Evolutionary conservation across 1,284 basidiomycete species (phyloP).

Genomic region (Sphagnurus paluster): DNA sequence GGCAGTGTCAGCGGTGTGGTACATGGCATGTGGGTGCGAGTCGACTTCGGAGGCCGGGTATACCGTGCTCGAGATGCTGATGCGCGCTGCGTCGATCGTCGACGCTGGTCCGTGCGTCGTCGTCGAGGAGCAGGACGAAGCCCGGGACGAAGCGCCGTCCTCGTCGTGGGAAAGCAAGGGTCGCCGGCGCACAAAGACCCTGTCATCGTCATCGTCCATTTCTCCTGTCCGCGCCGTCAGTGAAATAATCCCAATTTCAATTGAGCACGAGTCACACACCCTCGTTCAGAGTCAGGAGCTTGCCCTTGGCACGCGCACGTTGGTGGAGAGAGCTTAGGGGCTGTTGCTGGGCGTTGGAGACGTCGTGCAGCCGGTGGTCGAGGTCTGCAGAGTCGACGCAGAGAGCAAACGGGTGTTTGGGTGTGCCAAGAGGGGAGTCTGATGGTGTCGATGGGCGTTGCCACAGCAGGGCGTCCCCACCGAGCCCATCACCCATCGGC

Average conservation of each 20-base stretch:
- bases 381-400: conserved; percentile 12
- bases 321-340: conserved; percentile 16
- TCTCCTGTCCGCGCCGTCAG: conserved; percentile 13
- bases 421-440: conserved; percentile 20
- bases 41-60: conserved; percentile 35
- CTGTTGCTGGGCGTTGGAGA: conserved; percentile 3
- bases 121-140: conserved; percentile 25
- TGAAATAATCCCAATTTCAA: background rate
- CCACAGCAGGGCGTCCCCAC: background rate
- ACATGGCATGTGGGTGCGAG: conserved; percentile 33
- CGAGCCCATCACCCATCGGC: conserved; percentile 8
- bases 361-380: too few species aligned
- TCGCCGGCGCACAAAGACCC: conserved; percentile 21
- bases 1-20: conserved; percentile 24
- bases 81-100: conserved; percentile 37
- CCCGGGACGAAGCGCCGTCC: conserved; percentile 28
- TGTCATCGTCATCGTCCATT: conserved; percentile 16
- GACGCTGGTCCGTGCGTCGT: conserved; percentile 35
- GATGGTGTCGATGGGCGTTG: conserved; percentile 6
- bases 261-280: conserved; percentile 6
- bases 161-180: conserved; percentile 35
- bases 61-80: conserved; percentile 47
- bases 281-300: conserved; percentile 15
- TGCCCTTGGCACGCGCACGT: conserved; percentile 19
- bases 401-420: conserved; percentile 19